Percentiles rank a stretch among this genome's conserved stretches.
Evolutionary conservation across 257 asterid species (phyloP).

Genomic region (Linderniella brevidens): DNA sequence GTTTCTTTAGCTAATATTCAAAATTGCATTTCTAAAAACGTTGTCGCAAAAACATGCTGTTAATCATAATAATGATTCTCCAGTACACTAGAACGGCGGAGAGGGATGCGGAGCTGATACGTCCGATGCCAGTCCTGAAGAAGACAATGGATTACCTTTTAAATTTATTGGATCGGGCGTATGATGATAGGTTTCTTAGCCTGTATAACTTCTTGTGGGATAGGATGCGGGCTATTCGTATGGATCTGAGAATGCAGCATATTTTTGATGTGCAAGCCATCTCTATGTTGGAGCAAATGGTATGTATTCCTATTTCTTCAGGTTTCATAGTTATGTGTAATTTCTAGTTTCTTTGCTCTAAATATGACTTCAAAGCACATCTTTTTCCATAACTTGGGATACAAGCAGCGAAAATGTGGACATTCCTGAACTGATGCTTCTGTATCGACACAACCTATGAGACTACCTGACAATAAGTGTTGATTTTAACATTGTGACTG

Average conservation of each 20-base stretch:
- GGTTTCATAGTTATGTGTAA: not conserved
- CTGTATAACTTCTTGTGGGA: constrained; percentile 97
- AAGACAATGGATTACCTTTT: constrained; percentile 79
- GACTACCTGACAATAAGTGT: no score
- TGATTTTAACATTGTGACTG: no score
- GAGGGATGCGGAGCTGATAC: constrained; percentile 87
- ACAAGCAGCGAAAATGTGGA: no score
- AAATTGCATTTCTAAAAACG: not conserved
- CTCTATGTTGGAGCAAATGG: constrained; percentile 97
- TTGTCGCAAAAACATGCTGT: not conserved
- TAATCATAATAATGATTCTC: constrained; percentile 11
- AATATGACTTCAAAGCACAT: no score
- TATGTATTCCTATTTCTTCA: constrained; percentile 16
- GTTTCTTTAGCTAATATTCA: not conserved
- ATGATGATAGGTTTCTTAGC: constrained; percentile 69
- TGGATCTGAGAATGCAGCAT: constrained; percentile 99
- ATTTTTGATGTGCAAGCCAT: constrained; percentile 72
- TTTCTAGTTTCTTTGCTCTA: no score
- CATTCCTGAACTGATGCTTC: no score
- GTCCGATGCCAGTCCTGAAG: constrained; percentile 86
- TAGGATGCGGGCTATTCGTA: constrained; percentile 95
- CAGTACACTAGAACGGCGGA: constrained; percentile 98
- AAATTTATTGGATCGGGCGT: constrained; percentile 59
- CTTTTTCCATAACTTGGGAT: no score
- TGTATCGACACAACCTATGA: no score